Evolutionary conservation across 352 stramenopile genomes (phyloP).

Genomic region (Globisporangium solare): DNA sequence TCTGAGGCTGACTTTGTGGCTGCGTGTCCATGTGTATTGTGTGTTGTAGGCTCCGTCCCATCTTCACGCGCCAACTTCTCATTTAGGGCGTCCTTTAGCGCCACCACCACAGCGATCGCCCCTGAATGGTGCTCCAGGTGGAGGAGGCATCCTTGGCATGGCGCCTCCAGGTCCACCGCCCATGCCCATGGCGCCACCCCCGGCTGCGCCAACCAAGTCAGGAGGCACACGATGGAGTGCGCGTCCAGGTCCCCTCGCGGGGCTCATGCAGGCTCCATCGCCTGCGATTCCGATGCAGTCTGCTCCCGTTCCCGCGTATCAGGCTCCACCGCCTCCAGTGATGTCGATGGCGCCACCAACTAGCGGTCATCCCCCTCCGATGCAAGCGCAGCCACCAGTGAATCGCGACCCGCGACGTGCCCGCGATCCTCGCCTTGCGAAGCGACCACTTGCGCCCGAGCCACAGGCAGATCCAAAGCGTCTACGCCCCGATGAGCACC

Average conservation of each 20-base stretch:
- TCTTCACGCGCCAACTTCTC: slow-evolving; percentile 9
- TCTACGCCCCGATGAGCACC: slow-evolving; percentile 14
- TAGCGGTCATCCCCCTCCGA: slow-evolving; percentile 18
- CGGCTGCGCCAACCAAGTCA: slow-evolving; percentile 31
- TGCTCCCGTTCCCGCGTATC: slow-evolving; percentile 3
- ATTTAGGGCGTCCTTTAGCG: slow-evolving; percentile 10
- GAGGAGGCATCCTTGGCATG: slow-evolving; percentile 14
- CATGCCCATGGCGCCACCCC: slow-evolving; percentile 35
- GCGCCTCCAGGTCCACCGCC: slow-evolving; percentile 25
- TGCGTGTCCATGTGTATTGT: background rate
- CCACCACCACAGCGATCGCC: slow-evolving; percentile 16
- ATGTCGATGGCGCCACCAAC: slow-evolving; percentile 22
- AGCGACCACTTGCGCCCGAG: slow-evolving; percentile 8
- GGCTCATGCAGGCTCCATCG: slow-evolving; percentile 8
- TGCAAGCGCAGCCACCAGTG: slow-evolving; percentile 14
- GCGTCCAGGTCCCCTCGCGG: slow-evolving; percentile 42
- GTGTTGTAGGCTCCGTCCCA: background rate
- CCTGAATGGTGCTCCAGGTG: slow-evolving; percentile 13
- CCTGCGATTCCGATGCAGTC: slow-evolving; percentile 1
- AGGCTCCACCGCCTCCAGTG: slow-evolving; percentile 16
- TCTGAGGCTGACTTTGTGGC: background rate
- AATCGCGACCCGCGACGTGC: slow-evolving; percentile 54
- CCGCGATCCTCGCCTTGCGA: slow-evolving; percentile 50
- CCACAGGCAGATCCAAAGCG: slow-evolving; percentile 5
- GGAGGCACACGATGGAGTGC: slow-evolving; percentile 62